Percentiles rank a stretch among this genome's conserved stretches.
phyloP scores from a whole-genome alignment of 2,329 filamentous ascomycete genomes.

The Drechslerella stenobrocha region DNA sequence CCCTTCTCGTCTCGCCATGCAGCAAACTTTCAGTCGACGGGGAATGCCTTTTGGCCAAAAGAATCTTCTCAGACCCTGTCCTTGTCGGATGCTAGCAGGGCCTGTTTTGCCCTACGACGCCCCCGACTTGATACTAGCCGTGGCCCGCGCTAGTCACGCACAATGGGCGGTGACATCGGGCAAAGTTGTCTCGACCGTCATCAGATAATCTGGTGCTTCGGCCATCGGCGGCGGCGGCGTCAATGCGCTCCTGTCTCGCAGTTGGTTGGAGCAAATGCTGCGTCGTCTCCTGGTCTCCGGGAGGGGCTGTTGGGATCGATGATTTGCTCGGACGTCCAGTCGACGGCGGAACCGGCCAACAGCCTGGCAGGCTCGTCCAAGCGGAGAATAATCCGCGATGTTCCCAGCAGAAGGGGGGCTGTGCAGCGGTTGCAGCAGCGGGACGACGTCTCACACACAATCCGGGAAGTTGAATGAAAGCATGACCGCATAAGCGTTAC shows the following conservation, averaged over 20 bases:
- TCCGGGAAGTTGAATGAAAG: slow-evolving; percentile 44
- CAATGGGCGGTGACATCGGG: background rate
- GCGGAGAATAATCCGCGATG: slow-evolving; percentile 4
- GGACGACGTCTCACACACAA: slow-evolving; percentile 16
- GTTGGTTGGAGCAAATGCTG: slow-evolving; percentile 10
- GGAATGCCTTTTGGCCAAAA: slow-evolving; percentile 29
- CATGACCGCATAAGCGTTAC: slow-evolving; percentile 25
- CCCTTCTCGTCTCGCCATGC: slow-evolving; percentile 27
- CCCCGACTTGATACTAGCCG: slow-evolving; percentile 5
- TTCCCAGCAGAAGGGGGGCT: slow-evolving; percentile 1
- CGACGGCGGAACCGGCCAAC: background rate
- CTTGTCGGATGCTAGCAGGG: slow-evolving; percentile 7
- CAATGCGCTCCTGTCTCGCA: background rate
- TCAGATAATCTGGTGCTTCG: slow-evolving; percentile 33
- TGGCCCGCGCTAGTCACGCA: slow-evolving; percentile 28
- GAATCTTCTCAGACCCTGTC: background rate
- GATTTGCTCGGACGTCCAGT: too few relatives aligned
- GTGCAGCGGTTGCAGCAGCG: slow-evolving; percentile 6
- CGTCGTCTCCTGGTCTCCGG: slow-evolving; percentile 2
- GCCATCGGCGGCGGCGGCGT: too few relatives aligned
- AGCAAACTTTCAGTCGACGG: slow-evolving; percentile 23
- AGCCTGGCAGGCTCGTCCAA: background rate
- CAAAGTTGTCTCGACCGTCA: background rate
- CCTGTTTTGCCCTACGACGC: slow-evolving; percentile 9
- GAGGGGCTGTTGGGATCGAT: too few relatives aligned